phyloP scores from a whole-genome alignment of 768 basidiomycete genomes.

The Suillus subalutaceus region DNA sequence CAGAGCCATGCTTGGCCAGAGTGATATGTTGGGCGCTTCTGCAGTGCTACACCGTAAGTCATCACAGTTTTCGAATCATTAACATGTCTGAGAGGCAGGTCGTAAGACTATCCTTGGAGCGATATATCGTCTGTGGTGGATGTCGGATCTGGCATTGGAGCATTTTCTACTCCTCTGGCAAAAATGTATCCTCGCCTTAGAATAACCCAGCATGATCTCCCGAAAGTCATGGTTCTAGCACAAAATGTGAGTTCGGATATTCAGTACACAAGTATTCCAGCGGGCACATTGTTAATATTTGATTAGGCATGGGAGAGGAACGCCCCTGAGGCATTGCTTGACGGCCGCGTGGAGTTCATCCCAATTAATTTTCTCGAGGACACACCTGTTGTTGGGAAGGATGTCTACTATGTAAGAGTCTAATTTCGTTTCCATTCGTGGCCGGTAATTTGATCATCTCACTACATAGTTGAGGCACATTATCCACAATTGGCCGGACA shows the following conservation, averaged over 20 bases:
- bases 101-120: conserved; percentile 30
- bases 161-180: conserved; percentile 29
- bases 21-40: conserved; percentile 25
- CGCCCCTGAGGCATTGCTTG: conserved; percentile 22
- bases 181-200: conserved; percentile 30
- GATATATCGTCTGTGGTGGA: conserved; percentile 29
- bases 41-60: conserved; percentile 27
- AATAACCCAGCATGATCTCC: conserved; percentile 32
- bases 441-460: background rate
- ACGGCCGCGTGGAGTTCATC: conserved; percentile 18
- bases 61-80: background rate
- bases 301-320: conserved; percentile 17
- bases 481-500: conserved; percentile 41
- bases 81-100: background rate
- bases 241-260: conserved; percentile 18
- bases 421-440: background rate
- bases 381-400: conserved; percentile 18
- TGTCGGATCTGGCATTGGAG: conserved; percentile 32
- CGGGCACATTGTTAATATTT: background rate
- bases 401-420: conserved; percentile 28
- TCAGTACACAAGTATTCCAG: background rate
- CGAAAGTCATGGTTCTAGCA: conserved; percentile 27
- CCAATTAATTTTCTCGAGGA: conserved; percentile 26
- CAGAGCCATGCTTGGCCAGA: conserved; percentile 25
- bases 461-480: conserved; percentile 28